Evolutionary conservation across 73 alveolate species (phyloP).

Genomic region (Tetrahymena borealis): DNA sequence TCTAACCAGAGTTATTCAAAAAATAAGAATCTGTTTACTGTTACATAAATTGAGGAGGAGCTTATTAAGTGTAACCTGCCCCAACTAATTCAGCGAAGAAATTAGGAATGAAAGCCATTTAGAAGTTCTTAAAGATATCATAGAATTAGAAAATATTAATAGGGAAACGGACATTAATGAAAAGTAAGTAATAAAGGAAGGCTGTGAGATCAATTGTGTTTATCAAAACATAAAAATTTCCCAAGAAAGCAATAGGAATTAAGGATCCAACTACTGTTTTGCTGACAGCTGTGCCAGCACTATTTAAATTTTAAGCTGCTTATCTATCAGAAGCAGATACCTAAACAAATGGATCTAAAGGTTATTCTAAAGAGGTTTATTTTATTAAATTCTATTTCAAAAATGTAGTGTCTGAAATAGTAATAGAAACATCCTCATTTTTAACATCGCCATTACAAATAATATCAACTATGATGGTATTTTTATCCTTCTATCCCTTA

Average conservation of each 20-base stretch:
- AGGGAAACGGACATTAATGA: not conserved
- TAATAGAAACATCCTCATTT: not conserved
- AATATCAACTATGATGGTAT: not conserved
- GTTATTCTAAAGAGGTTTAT: not conserved
- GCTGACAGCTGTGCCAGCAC: not conserved
- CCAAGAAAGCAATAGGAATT: not conserved
- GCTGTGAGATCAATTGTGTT: not conserved
- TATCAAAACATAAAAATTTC: not conserved
- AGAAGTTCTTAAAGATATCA: not conserved
- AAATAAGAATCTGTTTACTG: not conserved
- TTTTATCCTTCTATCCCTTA: not conserved
- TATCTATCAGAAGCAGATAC: not conserved
- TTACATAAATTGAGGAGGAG: not conserved
- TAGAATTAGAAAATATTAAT: not conserved
- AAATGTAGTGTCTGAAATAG: not conserved
- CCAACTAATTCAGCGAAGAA: not conserved
- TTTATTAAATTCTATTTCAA: not conserved
- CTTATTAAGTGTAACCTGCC: not conserved
- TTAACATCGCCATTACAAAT: not conserved
- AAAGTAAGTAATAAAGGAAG: not conserved
- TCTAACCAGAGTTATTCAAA: not conserved
- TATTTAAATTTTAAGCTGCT: not conserved
- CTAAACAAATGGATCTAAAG: not conserved
- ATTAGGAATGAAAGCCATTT: not conserved
- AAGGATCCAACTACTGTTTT: not conserved